Conservation (phyloP, 2,329 filamentous ascomycete species). For the Penicillium decumbens region DNA sequence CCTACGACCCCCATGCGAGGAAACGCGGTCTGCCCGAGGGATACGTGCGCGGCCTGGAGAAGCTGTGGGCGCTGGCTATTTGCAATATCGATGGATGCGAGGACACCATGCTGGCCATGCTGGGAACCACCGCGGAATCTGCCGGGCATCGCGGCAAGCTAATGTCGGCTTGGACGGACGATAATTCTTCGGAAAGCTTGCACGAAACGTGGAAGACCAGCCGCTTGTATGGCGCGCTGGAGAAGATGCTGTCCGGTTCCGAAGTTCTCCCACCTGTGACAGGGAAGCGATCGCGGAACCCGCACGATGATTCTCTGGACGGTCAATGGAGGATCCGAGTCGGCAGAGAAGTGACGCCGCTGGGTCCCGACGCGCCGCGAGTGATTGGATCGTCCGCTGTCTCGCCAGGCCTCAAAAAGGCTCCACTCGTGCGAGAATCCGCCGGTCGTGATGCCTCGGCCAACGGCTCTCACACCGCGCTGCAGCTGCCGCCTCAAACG, state of each 20-base stretch:
- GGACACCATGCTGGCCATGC: conserved; percentile 37
- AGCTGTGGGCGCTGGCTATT: conserved; percentile 44
- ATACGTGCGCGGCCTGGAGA: conserved; percentile 46
- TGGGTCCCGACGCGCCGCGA: conserved; percentile 29
- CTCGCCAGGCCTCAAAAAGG: conserved; percentile 27
- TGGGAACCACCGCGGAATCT: conserved; percentile 36
- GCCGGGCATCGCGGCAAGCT: conserved; percentile 31
- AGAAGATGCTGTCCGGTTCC: conserved; percentile 39
- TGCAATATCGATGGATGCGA: conserved; percentile 45
- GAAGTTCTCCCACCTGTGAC: conserved; percentile 22
- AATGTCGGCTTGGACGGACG: conserved; percentile 40
- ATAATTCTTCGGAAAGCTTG: conserved; percentile 39
- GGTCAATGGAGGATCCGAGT: conserved; percentile 34
- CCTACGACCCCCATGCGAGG: conserved; percentile 44
- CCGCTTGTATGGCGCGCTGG: conserved; percentile 36
- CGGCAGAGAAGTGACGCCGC: conserved; percentile 24
- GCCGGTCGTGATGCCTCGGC: conserved; percentile 7
- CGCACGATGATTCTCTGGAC: conserved; percentile 21
- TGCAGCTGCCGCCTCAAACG: conserved; percentile 47
- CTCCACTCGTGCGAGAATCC: conserved; percentile 22
- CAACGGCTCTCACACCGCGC: conserved; percentile 8
- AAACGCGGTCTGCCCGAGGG: conserved; percentile 46
- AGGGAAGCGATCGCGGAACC: conserved; percentile 35
- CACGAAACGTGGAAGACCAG: conserved; percentile 45
- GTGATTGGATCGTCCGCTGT: conserved; percentile 24